Evolutionary conservation across 2,329 filamentous ascomycete genomes (phyloP).

Genomic region (Fusarium domesticum): DNA sequence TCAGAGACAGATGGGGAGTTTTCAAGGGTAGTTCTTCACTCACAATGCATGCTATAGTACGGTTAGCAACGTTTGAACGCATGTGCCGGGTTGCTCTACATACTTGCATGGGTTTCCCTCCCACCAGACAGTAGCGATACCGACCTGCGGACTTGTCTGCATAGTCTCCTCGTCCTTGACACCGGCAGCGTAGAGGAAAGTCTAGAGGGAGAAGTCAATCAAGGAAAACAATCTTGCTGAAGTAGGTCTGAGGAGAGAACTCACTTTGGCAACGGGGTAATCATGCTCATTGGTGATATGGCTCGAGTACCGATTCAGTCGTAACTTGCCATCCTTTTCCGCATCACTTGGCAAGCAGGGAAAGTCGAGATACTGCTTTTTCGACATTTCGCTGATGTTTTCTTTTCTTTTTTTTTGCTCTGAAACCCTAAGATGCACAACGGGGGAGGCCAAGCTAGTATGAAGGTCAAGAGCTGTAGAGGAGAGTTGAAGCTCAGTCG

Average conservation of each 20-base stretch:
- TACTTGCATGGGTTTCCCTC: constrained; percentile 96
- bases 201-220: constrained; percentile 44
- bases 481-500: too few relatives aligned
- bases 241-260: too few relatives aligned
- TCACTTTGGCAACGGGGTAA: constrained; percentile 83
- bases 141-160: constrained; percentile 87
- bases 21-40: constrained; percentile 22
- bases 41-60: constrained; percentile 40
- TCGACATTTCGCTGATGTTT: background rate
- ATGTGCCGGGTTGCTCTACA: constrained; percentile 35
- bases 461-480: too few relatives aligned
- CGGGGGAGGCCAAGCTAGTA: too few relatives aligned
- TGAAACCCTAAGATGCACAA: too few relatives aligned
- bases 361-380: background rate
- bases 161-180: constrained; percentile 80
- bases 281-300: constrained; percentile 82
- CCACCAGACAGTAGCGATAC: constrained; percentile 93
- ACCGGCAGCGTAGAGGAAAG: constrained; percentile 93
- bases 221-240: background rate
- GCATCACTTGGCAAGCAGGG: background rate
- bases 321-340: constrained; percentile 61
- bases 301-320: constrained; percentile 81
- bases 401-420: too few relatives aligned
- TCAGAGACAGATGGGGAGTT: too few relatives aligned
- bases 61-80: constrained; percentile 5